Evolutionary conservation across 441 rosid genomes (phyloP).

Genomic region (Mallotus repandus): DNA sequence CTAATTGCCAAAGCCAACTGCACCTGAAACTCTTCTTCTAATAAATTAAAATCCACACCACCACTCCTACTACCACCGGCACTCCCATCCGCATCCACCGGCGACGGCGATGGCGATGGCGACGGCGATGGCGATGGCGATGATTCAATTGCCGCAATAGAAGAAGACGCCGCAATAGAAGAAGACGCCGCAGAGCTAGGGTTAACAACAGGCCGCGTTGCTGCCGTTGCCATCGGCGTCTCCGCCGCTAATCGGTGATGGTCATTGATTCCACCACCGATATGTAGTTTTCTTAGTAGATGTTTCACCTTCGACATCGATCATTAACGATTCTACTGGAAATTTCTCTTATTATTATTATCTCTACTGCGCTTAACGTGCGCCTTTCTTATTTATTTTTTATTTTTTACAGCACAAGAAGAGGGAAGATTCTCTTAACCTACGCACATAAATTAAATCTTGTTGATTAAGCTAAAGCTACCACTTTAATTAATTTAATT

Average conservation of each 20-base stretch:
- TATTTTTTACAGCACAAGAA: conserved; percentile 9
- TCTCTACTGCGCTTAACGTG: background rate
- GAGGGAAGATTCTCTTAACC: conserved; percentile 57
- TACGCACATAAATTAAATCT: conserved; percentile 37
- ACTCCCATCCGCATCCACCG: conserved; percentile 21
- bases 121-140: background rate
- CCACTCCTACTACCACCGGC: conserved; percentile 12
- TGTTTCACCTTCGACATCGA: conserved; percentile 96
- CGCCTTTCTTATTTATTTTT: background rate
- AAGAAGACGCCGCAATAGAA: conserved; percentile 39
- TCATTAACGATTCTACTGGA: conserved; percentile 54
- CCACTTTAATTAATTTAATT: conserved; percentile 26
- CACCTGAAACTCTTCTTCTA: conserved; percentile 94
- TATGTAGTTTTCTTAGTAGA: conserved; percentile 85
- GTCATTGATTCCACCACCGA: conserved; percentile 70
- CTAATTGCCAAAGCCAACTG: conserved; percentile 93
- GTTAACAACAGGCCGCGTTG: conserved; percentile 41
- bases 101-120: background rate
- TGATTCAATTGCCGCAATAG: conserved; percentile 48
- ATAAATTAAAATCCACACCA: conserved; percentile 55
- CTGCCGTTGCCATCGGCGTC: conserved; percentile 14
- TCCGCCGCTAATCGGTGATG: conserved; percentile 48
- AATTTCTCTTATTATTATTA: conserved; percentile 10
- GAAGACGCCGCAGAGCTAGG: conserved; percentile 47
- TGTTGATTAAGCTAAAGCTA: conserved; percentile 36